phyloP scores from a whole-genome alignment of 306 rosid genomes.

The Fragaria iinumae region DNA sequence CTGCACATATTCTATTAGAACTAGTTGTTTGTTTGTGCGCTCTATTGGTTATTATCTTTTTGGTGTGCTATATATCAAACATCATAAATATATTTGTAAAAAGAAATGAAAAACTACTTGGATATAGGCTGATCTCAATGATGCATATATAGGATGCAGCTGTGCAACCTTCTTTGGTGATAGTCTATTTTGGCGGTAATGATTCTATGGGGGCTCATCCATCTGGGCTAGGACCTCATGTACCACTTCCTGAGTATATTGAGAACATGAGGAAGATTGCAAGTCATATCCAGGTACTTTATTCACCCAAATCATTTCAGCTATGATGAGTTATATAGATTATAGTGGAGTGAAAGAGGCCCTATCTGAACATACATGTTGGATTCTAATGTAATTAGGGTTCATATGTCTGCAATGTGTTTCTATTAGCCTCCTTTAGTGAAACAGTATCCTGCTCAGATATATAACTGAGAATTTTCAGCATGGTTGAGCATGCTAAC shows the following conservation, averaged over 20 bases:
- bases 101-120: neutral
- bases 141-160: conserved; percentile 58
- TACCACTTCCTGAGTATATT: conserved; percentile 76
- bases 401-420: neutral
- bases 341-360: neutral
- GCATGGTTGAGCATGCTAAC: conserved; percentile 28
- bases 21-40: neutral
- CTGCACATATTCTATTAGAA: neutral
- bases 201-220: conserved; percentile 93
- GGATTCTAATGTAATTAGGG: neutral
- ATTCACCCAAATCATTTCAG: neutral
- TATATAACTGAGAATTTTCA: neutral
- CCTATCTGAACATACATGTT: neutral
- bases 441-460: neutral
- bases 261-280: conserved; percentile 77
- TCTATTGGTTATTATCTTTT: neutral
- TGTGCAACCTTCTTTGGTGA: conserved; percentile 75
- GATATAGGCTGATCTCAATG: conserved; percentile 2
- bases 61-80: neutral
- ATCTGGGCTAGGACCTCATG: conserved; percentile 91
- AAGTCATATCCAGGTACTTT: conserved; percentile 68
- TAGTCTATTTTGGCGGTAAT: conserved; percentile 92
- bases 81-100: neutral
- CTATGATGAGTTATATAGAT: neutral
- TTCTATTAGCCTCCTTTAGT: neutral